phyloP scores from a whole-genome alignment of 169 alveolate species.

The Theileria sp. region DNA sequence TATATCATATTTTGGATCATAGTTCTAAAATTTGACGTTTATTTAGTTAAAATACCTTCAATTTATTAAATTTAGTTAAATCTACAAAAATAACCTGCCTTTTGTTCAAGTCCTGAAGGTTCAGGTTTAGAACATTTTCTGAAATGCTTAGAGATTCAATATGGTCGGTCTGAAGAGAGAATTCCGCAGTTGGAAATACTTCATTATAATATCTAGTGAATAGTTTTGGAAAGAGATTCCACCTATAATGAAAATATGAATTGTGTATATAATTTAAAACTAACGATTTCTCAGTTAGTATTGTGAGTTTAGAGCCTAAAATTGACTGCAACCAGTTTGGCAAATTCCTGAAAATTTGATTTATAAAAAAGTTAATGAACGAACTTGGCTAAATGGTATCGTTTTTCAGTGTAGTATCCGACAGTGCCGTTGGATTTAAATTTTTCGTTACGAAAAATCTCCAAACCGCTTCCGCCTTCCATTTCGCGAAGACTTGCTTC shows the following conservation, averaged over 20 bases:
- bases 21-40: conserved; percentile 7
- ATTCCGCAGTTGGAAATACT: conserved; percentile 45
- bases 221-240: conserved; percentile 48
- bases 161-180: conserved; percentile 44
- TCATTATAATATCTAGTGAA: conserved; percentile 51
- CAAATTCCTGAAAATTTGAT: conserved; percentile 30
- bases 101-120: conserved; percentile 26
- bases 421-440: conserved; percentile 17
- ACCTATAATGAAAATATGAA: conserved; percentile 11
- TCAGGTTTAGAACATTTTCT: conserved; percentile 56
- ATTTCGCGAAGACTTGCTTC: conserved; percentile 55
- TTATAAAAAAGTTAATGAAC: background rate
- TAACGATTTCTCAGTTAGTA: conserved; percentile 60
- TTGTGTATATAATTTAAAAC: conserved; percentile 15
- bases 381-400: conserved; percentile 60
- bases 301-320: conserved; percentile 43
- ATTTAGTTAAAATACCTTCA: conserved; percentile 21
- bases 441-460: conserved; percentile 46
- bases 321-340: conserved; percentile 64
- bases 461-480: conserved; percentile 62
- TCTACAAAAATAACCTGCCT: conserved; percentile 44
- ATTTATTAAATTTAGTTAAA: conserved; percentile 45
- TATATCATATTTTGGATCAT: conserved; percentile 44
- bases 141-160: conserved; percentile 7
- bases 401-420: conserved; percentile 48